phyloP scores from a whole-genome alignment of 176 grass and related monocot species.

The Bromus sterilis region DNA sequence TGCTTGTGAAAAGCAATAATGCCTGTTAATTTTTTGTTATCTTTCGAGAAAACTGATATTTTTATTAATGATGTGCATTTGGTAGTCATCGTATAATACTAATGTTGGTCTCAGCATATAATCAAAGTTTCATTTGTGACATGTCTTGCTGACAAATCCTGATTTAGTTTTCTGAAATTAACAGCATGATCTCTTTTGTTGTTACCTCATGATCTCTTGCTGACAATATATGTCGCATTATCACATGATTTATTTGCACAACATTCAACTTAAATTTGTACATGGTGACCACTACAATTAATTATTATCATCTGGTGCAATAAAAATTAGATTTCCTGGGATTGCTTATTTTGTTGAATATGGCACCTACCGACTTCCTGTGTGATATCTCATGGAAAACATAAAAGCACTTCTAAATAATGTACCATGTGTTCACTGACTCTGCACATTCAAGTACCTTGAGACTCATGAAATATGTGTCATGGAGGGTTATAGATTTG shows the following conservation, averaged over 20 bases:
- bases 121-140: neutral
- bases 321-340: neutral
- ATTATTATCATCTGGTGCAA: neutral
- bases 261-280: neutral
- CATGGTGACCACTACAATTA: neutral
- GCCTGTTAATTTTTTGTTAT: neutral
- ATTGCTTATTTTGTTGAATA: neutral
- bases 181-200: neutral
- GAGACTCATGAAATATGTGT: neutral
- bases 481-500: neutral
- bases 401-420: neutral
- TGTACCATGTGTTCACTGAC: neutral
- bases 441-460: neutral
- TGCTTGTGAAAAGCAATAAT: neutral
- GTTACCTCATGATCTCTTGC: conserved; percentile 7
- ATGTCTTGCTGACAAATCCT: neutral
- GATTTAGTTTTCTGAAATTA: neutral
- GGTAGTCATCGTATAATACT: neutral
- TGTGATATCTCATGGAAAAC: neutral
- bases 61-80: neutral
- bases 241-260: conserved; percentile 6
- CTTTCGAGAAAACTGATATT: neutral
- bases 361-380: neutral
- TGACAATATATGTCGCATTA: neutral
- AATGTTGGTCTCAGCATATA: neutral